phyloP scores from a whole-genome alignment of 768 basidiomycete species.

The Cystofilobasidium bisporidii region DNA sequence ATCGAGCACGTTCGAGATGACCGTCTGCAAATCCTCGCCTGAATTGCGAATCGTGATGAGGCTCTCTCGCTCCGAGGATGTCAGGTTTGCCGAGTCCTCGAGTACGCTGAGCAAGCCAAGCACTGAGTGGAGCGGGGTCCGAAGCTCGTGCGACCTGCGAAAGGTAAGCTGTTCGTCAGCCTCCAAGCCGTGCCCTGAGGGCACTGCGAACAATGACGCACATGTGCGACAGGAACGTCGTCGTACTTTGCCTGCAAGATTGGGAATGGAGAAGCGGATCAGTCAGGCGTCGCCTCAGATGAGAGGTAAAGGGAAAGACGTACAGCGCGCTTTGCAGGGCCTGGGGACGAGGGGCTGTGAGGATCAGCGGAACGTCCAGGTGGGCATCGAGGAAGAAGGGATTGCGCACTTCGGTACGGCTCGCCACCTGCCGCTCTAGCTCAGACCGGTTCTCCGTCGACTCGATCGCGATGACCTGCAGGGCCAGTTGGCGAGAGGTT shows the following conservation, averaged over 20 bases:
- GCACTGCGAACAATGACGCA: not conserved
- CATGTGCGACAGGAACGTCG: slow-evolving; percentile 18
- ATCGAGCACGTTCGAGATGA: slow-evolving; percentile 23
- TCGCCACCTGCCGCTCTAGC: slow-evolving; percentile 7
- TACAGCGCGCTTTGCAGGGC: slow-evolving; percentile 12
- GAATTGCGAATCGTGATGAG: slow-evolving; percentile 14
- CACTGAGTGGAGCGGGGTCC: slow-evolving; percentile 16
- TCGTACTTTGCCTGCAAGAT: not conserved
- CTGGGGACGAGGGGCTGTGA: not conserved
- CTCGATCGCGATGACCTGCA: slow-evolving; percentile 11
- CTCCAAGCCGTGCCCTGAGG: not conserved
- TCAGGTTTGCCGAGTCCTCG: slow-evolving; percentile 19
- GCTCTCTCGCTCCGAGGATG: slow-evolving; percentile 13
- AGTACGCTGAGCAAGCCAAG: slow-evolving; percentile 23
- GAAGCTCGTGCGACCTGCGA: slow-evolving; percentile 19
- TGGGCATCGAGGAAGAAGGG: not conserved
- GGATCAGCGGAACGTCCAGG: not conserved
- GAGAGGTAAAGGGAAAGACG: too few relatives aligned
- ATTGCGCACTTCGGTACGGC: not conserved
- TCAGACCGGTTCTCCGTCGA: slow-evolving; percentile 3
- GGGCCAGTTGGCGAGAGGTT: not conserved
- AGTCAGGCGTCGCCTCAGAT: not conserved
- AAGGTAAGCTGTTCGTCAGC: too few relatives aligned
- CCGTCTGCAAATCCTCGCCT: slow-evolving; percentile 15
- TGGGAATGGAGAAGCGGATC: not conserved